Evolutionary conservation across 352 stramenopile genomes (phyloP).

Genomic region (Phytophthora sojae): DNA sequence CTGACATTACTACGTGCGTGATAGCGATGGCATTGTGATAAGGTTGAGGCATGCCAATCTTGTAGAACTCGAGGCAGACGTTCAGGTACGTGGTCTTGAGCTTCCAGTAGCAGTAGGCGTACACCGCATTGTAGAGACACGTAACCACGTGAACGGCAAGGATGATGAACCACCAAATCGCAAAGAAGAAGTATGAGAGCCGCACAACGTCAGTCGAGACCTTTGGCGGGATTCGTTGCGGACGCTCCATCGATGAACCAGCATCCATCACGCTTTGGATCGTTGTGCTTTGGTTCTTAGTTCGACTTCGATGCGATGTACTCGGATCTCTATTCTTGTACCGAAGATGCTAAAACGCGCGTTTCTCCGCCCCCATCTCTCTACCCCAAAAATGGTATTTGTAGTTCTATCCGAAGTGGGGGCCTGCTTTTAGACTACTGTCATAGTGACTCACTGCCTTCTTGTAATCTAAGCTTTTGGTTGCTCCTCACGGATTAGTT

Average conservation of each 20-base stretch:
- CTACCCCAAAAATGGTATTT: background rate
- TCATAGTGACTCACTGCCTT: too few species aligned
- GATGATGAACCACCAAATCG: slow-evolving; percentile 1
- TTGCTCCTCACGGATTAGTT: too few species aligned
- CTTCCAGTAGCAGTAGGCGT: slow-evolving; percentile 2
- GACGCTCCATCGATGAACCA: background rate
- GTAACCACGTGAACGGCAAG: background rate
- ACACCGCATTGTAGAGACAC: background rate
- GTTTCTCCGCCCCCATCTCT: background rate
- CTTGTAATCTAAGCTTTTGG: too few species aligned
- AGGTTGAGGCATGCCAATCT: background rate
- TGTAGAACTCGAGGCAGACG: background rate
- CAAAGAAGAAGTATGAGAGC: background rate
- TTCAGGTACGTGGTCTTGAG: background rate
- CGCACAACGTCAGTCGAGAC: background rate
- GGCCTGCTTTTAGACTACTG: background rate
- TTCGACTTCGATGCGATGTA: background rate
- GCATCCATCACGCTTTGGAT: background rate
- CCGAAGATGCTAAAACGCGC: background rate
- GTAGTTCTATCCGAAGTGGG: background rate
- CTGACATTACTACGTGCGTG: background rate
- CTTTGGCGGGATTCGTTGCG: background rate
- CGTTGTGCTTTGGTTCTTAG: background rate
- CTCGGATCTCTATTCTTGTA: background rate
- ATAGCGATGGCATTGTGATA: background rate